Conservation (phyloP, 2,329 filamentous ascomycete species). For the Colletotrichum sp. region DNA sequence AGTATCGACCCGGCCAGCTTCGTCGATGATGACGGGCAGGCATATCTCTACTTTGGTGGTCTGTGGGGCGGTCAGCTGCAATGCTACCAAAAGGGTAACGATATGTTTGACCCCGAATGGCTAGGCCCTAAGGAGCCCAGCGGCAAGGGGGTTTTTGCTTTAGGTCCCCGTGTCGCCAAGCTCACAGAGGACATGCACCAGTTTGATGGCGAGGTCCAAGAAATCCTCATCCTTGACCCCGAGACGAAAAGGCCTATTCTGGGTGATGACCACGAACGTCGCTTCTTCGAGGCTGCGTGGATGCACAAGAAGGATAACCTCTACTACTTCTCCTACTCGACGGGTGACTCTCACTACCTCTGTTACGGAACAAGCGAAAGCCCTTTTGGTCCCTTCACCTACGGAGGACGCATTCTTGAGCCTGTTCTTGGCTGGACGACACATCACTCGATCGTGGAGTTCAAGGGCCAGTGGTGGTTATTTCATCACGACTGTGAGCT, state of each 20-base stretch:
- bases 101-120: conserved; percentile 59
- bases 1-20: conserved; percentile 80
- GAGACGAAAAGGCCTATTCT: conserved; percentile 63
- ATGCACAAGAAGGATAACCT: conserved; percentile 72
- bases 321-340: conserved; percentile 82
- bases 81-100: conserved; percentile 67
- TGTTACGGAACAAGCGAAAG: conserved; percentile 70
- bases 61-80: conserved; percentile 84
- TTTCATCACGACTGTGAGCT: conserved; percentile 79
- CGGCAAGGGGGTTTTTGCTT: conserved; percentile 59
- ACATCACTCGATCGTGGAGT: conserved; percentile 80
- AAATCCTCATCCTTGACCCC: conserved; percentile 68
- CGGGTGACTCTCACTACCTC: conserved; percentile 77
- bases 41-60: conserved; percentile 71
- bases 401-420: conserved; percentile 73
- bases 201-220: conserved; percentile 60
- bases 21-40: conserved; percentile 60
- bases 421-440: conserved; percentile 83
- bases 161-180: conserved; percentile 70
- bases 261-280: conserved; percentile 72
- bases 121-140: conserved; percentile 64
- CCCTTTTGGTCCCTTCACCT: conserved; percentile 76
- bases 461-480: conserved; percentile 72
- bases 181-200: conserved; percentile 69
- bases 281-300: conserved; percentile 85